These are phyloP conservation scores for Agaricus sinodeliciosus DNA, from an alignment of 768 basidiomycete species.

Conservation along the genomic window DNA sequence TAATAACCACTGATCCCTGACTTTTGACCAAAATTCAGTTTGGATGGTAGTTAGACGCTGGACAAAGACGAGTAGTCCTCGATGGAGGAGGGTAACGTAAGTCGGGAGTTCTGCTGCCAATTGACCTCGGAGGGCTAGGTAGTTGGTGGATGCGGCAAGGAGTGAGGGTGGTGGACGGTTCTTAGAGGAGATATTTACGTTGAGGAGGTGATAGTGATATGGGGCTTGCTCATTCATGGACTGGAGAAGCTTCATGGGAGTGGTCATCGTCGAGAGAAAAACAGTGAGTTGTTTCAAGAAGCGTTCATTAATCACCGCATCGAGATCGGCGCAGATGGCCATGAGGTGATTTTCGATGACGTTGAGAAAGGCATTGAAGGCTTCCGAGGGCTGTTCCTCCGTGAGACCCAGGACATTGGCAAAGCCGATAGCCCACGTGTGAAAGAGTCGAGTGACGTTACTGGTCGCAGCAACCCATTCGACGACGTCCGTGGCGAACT, in stretches of 20 bases:
- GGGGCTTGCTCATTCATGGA: conserved; percentile 73
- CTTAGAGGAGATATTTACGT: conserved; percentile 53
- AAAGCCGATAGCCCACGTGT: conserved; percentile 60
- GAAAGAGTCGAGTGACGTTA: conserved; percentile 40
- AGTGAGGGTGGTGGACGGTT: conserved; percentile 63
- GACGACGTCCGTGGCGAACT: conserved; percentile 54
- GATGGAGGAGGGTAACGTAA: conserved; percentile 51
- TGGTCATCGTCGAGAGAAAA: conserved; percentile 51
- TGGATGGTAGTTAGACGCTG: conserved; percentile 51
- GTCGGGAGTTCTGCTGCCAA: conserved; percentile 64
- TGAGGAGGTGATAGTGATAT: conserved; percentile 62
- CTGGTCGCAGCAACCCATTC: conserved; percentile 56
- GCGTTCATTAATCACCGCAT: conserved; percentile 42
- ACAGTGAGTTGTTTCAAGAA: conserved; percentile 53
- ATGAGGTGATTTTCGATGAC: conserved; percentile 51
- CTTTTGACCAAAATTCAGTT: conserved; percentile 49
- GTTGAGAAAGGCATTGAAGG: conserved; percentile 63
- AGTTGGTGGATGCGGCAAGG: conserved; percentile 68
- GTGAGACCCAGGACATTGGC: conserved; percentile 61
- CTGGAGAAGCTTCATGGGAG: conserved; percentile 59
- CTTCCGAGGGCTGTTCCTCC: conserved; percentile 42
- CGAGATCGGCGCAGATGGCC: conserved; percentile 46
- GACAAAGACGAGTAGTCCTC: conserved; percentile 50
- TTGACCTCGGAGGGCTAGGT: conserved; percentile 70
- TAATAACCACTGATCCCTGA: conserved; percentile 64